Evolutionary conservation across 2,329 filamentous ascomycete species (phyloP), one percentile per base, ranked within the genome.

Genomic region (Coniochaeta sp.): DNA sequence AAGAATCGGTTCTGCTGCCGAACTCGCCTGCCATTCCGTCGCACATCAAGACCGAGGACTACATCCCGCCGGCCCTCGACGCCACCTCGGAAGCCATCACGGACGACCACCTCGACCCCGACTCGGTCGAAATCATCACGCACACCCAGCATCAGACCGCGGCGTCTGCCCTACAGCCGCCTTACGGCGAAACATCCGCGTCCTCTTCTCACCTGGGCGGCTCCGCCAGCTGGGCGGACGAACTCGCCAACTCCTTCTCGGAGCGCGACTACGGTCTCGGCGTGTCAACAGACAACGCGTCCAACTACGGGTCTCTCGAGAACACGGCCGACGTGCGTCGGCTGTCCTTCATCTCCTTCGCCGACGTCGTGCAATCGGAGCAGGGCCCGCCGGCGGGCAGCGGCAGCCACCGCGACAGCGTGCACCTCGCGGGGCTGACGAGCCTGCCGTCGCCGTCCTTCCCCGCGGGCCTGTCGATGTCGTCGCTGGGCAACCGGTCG

Each of bases 321-420:
- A 56, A 38, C 54, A 83, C 82, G 42, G 81, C 85, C 55, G 93
- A 96, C 68, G 84, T 96, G 19, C 87, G 91, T 54, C 86, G 93
- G 24, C 77, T 98, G 63, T 95, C 90, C 72, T 98, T 98, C 76
- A 96, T 98, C 71, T 96, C 92, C 8, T 98, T 98, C 74, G 93
- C 93, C 62, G 93, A 98, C 69, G 91, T 98, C 10, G 91, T 98
- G 44, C 91, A 96, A 71, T 84, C 88, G 36, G 90, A 95, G 72
- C 90, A 93, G 68, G 85, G 84, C 32, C 83, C 86, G 61, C 77
- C 79, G 36, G 73, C 83, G 55, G 86, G 81, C 65, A 80, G 88
- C 64, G 86, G 81, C 65, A 89, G 93, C 62, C 87, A 82, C 65
- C 80, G 88, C 64, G 89, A 93, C 62, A 88, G 87, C 59, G 80